A percentile compares a stretch with the other conserved stretches of the same genome.
These are phyloP conservation scores for Auricularia sp. DNA, from an alignment of 768 basidiomycete species.

Conservation along the genomic window DNA sequence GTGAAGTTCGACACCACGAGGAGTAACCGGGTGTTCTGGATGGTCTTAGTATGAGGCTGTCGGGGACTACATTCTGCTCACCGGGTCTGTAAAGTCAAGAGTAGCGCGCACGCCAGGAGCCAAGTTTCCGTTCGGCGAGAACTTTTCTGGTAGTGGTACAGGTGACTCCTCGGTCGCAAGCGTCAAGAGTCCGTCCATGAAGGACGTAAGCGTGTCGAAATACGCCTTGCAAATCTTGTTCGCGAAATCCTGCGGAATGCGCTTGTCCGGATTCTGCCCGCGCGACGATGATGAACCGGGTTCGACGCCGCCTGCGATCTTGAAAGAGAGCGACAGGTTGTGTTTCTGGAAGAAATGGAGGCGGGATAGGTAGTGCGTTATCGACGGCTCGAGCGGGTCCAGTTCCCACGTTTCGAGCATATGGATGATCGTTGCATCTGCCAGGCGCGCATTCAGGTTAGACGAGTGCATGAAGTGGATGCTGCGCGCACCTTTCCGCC, in stretches of 20 bases:
- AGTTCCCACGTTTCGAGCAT: conserved; percentile 79
- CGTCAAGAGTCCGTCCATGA: conserved; percentile 76
- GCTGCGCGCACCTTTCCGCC: conserved; percentile 63
- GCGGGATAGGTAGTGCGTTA: conserved; percentile 65
- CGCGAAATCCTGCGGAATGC: conserved; percentile 56
- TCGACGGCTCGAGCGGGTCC: conserved; percentile 48
- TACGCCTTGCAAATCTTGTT: conserved; percentile 75
- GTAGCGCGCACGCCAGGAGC: conserved; percentile 30
- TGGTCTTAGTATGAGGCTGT: too few relatives aligned
- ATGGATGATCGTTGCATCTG: conserved; percentile 78
- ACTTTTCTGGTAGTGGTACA: conserved; percentile 31
- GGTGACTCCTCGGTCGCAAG: conserved; percentile 63
- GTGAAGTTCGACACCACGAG: conserved; percentile 85
- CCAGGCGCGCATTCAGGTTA: background rate
- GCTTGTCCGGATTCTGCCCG: conserved; percentile 42
- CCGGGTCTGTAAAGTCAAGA: conserved; percentile 52
- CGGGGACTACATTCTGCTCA: conserved; percentile 21
- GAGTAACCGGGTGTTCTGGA: conserved; percentile 74
- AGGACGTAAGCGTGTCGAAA: conserved; percentile 72
- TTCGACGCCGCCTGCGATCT: conserved; percentile 70
- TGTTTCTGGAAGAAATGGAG: conserved; percentile 77
- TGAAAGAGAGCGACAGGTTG: conserved; percentile 63
- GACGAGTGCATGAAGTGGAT: background rate
- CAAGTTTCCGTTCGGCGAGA: conserved; percentile 13
- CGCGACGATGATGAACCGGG: conserved; percentile 30